These are phyloP conservation scores for Linnemannia exigua DNA, from an alignment of 192 early-diverging fungal species.

Conservation along the genomic window DNA sequence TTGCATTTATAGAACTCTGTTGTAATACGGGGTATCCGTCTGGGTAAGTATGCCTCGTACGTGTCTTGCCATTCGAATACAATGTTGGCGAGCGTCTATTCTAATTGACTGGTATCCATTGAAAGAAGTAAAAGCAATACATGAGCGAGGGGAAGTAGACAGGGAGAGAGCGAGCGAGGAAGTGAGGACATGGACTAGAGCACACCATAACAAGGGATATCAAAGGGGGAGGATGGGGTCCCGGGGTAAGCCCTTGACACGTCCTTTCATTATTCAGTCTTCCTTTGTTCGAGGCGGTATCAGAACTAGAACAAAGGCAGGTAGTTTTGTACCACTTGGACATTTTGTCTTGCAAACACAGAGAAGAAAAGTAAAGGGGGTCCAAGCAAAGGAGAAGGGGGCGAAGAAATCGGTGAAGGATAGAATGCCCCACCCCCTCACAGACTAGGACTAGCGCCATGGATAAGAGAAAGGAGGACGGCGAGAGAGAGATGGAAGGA, in stretches of 20 bases:
- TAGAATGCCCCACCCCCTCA: not conserved
- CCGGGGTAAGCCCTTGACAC: not conserved
- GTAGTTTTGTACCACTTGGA: not conserved
- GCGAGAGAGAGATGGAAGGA: not conserved
- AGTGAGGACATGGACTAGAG: too few relatives aligned
- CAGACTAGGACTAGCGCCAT: not conserved
- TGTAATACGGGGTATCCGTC: not conserved
- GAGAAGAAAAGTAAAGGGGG: not conserved
- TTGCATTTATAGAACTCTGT: not conserved
- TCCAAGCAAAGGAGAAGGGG: not conserved
- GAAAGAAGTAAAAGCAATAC: not conserved
- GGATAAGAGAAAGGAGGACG: not conserved
- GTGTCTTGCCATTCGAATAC: not conserved
- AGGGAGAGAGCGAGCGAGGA: not conserved
- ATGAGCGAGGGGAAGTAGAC: too few relatives aligned
- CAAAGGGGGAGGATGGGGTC: not conserved
- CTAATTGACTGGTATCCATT: not conserved
- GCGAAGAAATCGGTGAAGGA: not conserved
- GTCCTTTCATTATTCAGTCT: not conserved
- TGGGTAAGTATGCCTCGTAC: not conserved
- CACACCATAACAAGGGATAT: too few relatives aligned
- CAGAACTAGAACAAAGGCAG: not conserved
- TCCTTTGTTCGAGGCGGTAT: not conserved
- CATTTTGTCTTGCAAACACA: not conserved
- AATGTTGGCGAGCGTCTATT: not conserved